Conservation (phyloP, 768 basidiomycete species). For the Tylopilus rubrobrunneus region DNA sequence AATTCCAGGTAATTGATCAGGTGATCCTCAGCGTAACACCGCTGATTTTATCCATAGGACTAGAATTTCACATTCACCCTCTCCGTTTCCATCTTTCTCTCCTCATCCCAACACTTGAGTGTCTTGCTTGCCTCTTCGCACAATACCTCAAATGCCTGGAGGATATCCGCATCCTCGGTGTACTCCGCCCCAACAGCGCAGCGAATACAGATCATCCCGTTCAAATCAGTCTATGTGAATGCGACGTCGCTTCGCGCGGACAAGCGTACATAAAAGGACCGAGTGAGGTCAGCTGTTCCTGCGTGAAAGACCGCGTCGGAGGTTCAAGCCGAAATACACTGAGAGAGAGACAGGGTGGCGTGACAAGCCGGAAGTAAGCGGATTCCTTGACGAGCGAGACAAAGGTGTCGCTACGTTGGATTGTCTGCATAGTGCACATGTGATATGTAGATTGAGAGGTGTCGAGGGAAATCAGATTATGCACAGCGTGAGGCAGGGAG, state of each 20-base stretch:
- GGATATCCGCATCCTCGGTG: constrained; percentile 64
- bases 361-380: constrained; percentile 57
- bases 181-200: constrained; percentile 70
- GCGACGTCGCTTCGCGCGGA: constrained; percentile 60
- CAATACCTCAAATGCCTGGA: constrained; percentile 55
- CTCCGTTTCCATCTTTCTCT: no score
- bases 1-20: no score
- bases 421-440: no score
- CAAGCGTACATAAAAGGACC: constrained; percentile 54
- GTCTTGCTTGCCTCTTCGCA: constrained; percentile 51
- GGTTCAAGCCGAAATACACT: constrained; percentile 71
- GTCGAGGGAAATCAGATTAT: background rate
- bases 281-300: constrained; percentile 59
- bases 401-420: constrained; percentile 58
- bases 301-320: constrained; percentile 11
- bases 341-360: constrained; percentile 67
- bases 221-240: constrained; percentile 76
- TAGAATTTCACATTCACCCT: no score
- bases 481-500: background rate
- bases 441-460: background rate
- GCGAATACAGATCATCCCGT: constrained; percentile 70
- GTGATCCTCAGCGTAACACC: no score
- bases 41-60: no score
- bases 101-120: constrained; percentile 38
- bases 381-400: constrained; percentile 50